A percentile compares a stretch with the other conserved stretches of the same genome.
Conservation (phyloP, 768 basidiomycete genomes). For the Macrolepiota fuliginosa region DNA sequence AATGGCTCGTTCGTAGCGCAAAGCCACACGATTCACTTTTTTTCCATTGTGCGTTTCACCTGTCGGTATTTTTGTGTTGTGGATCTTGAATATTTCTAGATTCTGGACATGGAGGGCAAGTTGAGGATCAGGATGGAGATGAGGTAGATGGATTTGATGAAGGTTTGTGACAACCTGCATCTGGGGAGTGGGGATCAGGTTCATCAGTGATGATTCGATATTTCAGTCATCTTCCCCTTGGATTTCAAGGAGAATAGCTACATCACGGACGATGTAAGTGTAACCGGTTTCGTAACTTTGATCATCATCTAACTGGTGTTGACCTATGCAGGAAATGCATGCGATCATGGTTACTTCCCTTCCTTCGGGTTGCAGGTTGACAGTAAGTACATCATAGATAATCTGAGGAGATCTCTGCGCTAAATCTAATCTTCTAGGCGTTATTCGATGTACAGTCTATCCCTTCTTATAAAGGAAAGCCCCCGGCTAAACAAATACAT, state of each 20-base stretch:
- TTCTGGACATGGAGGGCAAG: slow-evolving; percentile 96
- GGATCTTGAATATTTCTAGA: slow-evolving; percentile 37
- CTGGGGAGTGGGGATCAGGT: background rate
- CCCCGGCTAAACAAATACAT: background rate
- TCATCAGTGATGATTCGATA: background rate
- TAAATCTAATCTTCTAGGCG: slow-evolving; percentile 28
- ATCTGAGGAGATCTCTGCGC: background rate
- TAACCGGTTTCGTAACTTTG: background rate
- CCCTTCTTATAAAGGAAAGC: background rate
- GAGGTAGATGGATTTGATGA: slow-evolving; percentile 82
- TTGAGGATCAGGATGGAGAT: slow-evolving; percentile 72
- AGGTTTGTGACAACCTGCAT: slow-evolving; percentile 33
- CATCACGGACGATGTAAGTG: slow-evolving; percentile 67
- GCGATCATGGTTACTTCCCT: slow-evolving; percentile 46
- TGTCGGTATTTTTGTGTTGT: background rate
- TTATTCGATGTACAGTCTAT: slow-evolving; percentile 45
- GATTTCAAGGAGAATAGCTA: slow-evolving; percentile 77
- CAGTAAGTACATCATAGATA: slow-evolving; percentile 30
- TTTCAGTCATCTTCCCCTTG: slow-evolving; percentile 79
- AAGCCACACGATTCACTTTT: slow-evolving; percentile 70
- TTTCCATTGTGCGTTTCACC: slow-evolving; percentile 57
- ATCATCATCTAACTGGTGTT: background rate
- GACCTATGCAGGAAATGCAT: slow-evolving; percentile 41
- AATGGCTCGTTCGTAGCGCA: slow-evolving; percentile 67
- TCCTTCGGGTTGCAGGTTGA: slow-evolving; percentile 49